phyloP scores from a whole-genome alignment of 2,329 filamentous ascomycete species.

The Talaromyces sp. region DNA sequence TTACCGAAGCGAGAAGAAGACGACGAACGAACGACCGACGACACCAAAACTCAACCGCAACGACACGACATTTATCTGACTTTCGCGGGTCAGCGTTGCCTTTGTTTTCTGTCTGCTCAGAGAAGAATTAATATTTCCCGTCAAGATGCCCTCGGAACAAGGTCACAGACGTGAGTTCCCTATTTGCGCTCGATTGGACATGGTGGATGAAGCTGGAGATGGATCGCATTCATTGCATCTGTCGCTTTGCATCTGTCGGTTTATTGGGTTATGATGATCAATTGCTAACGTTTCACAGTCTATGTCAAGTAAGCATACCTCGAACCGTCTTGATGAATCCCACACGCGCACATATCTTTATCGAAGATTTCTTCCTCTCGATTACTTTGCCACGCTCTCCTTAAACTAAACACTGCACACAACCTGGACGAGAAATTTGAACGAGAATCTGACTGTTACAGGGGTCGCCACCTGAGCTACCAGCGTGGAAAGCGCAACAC shows the following conservation, averaged over 20 bases:
- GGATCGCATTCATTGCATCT: background rate
- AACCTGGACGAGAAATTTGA: background rate
- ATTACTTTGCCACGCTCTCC: background rate
- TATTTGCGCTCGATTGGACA: constrained; percentile 9
- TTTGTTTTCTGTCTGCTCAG: constrained; percentile 41
- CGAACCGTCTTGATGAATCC: background rate
- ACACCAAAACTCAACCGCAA: constrained; percentile 40
- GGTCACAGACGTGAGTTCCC: constrained; percentile 76
- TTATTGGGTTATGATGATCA: background rate
- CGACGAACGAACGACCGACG: constrained; percentile 26
- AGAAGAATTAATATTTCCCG: constrained; percentile 38
- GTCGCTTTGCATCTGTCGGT: background rate
- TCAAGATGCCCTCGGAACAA: constrained; percentile 84
- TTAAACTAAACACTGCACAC: background rate
- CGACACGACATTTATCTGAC: constrained; percentile 29
- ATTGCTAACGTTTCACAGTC: constrained; percentile 55
- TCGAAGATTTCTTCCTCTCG: background rate
- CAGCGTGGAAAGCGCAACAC: constrained; percentile 90
- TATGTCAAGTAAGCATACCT: constrained; percentile 77
- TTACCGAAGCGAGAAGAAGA: constrained; percentile 31
- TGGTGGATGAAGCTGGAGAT: background rate
- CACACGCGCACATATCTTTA: background rate
- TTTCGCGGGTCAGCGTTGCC: constrained; percentile 41
- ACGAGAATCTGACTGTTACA: constrained; percentile 45
- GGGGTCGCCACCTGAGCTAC: constrained; percentile 98